These are phyloP conservation scores for Diplotaxis tenuifolia DNA, from an alignment of 345 rosid genomes.

Conservation along the genomic window DNA sequence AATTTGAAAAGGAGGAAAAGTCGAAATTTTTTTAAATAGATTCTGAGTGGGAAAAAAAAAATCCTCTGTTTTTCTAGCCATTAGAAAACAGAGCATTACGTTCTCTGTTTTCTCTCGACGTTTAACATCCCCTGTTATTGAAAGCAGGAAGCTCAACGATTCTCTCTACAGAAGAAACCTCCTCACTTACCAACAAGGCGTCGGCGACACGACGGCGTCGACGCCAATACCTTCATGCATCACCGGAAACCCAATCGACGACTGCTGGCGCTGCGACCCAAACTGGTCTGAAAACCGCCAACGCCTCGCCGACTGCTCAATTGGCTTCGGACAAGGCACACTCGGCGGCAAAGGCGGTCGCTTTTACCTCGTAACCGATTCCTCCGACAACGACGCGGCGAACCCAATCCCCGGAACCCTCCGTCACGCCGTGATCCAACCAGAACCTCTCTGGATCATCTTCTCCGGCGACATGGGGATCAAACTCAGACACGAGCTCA, in stretches of 20 bases:
- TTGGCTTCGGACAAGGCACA: conserved; percentile 74
- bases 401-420: conserved; percentile 91
- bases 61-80: neutral
- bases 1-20: neutral
- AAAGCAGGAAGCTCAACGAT: conserved; percentile 43
- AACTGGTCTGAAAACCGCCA: conserved; percentile 72
- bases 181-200: conserved; percentile 31
- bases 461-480: conserved; percentile 72
- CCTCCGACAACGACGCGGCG: conserved; percentile 71
- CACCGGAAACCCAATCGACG: conserved; percentile 82
- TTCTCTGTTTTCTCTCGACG: conserved; percentile 1
- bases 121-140: neutral
- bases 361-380: conserved; percentile 82
- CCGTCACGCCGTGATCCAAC: conserved; percentile 80
- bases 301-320: conserved; percentile 66
- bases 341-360: conserved; percentile 84
- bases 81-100: conserved; percentile 36
- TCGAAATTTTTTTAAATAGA: neutral
- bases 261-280: conserved; percentile 83
- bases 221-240: conserved; percentile 38
- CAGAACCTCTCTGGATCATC: conserved; percentile 81
- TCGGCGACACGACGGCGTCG: conserved; percentile 30
- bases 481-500: conserved; percentile 78
- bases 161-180: conserved; percentile 46
- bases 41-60: neutral